A percentile compares a stretch with the other conserved stretches of the same genome.
Evolutionary conservation across 495 filamentous ascomycete genomes (phyloP).

Genomic region (Neurospora pannonica): DNA sequence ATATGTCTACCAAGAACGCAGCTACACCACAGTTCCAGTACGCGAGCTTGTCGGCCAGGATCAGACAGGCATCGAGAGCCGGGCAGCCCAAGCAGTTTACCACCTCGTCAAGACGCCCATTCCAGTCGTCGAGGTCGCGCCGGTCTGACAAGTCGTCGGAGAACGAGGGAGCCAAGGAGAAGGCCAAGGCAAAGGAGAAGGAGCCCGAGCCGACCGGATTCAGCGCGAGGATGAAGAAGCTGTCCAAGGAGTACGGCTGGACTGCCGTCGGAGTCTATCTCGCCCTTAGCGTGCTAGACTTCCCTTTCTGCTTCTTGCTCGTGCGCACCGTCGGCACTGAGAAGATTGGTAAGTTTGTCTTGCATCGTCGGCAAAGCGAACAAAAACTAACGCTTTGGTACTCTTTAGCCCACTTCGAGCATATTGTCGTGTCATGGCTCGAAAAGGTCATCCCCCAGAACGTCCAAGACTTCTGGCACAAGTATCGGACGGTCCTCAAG

Average conservation of each 20-base stretch:
- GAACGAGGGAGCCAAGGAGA: neutral
- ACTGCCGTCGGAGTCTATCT: conserved; percentile 87
- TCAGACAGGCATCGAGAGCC: neutral
- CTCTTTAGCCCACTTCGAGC: conserved; percentile 37
- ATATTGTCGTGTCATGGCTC: conserved; percentile 38
- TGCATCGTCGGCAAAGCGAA: neutral
- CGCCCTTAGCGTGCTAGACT: conserved; percentile 72
- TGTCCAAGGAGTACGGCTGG: conserved; percentile 95
- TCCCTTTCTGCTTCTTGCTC: conserved; percentile 87
- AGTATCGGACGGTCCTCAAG: conserved; percentile 30
- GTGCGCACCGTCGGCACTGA: conserved; percentile 79
- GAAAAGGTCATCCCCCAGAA: conserved; percentile 41
- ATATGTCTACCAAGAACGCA: conserved; percentile 7
- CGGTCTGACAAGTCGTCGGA: conserved; percentile 1
- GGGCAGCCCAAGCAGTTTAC: conserved; percentile 3
- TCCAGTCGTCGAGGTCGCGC: conserved; percentile 17
- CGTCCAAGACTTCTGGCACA: conserved; percentile 33
- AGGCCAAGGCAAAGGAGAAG: neutral
- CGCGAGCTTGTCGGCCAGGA: neutral
- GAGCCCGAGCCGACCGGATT: conserved; percentile 44
- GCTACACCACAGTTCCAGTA: conserved; percentile 13
- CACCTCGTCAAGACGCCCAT: conserved; percentile 11
- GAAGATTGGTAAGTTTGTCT: conserved; percentile 50
- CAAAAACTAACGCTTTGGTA: conserved; percentile 4
- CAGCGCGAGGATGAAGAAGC: conserved; percentile 60